phyloP scores from a whole-genome alignment of 108 stramenopile genomes.

The Stephanodiscus minutulus region DNA sequence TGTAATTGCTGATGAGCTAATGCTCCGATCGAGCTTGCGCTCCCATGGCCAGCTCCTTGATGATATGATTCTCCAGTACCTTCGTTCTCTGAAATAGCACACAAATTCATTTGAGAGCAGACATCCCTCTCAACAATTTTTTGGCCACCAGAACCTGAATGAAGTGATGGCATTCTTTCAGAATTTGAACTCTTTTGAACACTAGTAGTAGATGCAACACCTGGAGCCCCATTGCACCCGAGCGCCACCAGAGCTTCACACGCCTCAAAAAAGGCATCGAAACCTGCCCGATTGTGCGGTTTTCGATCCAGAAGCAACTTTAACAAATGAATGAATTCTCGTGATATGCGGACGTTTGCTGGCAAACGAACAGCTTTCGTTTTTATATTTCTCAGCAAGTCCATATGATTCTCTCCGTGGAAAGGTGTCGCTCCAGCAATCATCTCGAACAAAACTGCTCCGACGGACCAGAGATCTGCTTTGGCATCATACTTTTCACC shows the following conservation, averaged over 20 bases:
- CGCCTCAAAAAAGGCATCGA: conserved; percentile 80
- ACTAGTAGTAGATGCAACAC: conserved; percentile 8
- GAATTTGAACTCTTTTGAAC: not conserved
- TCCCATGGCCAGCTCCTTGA: conserved; percentile 4
- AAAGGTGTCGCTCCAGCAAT: conserved; percentile 87
- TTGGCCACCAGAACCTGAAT: not conserved
- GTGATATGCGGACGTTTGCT: conserved; percentile 75
- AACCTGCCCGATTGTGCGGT: conserved; percentile 75
- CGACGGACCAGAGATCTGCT: conserved; percentile 98
- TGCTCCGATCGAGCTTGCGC: conserved; percentile 39
- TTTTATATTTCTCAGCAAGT: conserved; percentile 86
- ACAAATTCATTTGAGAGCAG: conserved; percentile 54
- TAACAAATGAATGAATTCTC: conserved; percentile 80
- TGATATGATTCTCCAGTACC: conserved; percentile 33
- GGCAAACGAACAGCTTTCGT: conserved; percentile 83
- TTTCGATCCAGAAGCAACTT: conserved; percentile 80
- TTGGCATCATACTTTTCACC: conserved; percentile 88
- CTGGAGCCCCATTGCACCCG: conserved; percentile 68
- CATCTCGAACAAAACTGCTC: conserved; percentile 97
- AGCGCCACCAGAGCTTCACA: conserved; percentile 77
- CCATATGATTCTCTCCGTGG: conserved; percentile 91
- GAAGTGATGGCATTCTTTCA: conserved; percentile 8
- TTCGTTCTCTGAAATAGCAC: conserved; percentile 81
- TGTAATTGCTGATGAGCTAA: conserved; percentile 24
- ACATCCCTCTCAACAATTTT: conserved; percentile 35